A percentile compares a stretch with the other conserved stretches of the same genome.
phyloP scores from a whole-genome alignment of 495 filamentous ascomycete genomes.

The Trichoderma erinaceum region DNA sequence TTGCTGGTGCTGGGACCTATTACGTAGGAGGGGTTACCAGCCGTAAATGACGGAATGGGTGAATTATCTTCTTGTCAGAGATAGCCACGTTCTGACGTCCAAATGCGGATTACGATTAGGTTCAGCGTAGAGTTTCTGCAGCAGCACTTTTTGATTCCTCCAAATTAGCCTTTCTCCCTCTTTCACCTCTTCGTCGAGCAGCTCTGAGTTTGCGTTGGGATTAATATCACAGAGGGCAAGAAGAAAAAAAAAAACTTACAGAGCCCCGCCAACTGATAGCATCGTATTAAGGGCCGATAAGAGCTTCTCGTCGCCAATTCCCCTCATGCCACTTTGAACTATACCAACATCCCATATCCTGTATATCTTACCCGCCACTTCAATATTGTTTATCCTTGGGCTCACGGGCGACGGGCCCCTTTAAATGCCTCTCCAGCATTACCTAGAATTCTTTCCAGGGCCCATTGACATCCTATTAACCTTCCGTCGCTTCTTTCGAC shows the following conservation, averaged over 20 bases:
- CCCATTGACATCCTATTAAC: constrained; percentile 16
- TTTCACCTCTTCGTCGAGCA: background rate
- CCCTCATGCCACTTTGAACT: constrained; percentile 8
- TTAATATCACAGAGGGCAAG: background rate
- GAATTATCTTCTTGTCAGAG: background rate
- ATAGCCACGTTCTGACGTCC: background rate
- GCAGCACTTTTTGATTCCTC: background rate
- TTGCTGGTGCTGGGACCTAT: background rate
- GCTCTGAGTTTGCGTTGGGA: too few species aligned
- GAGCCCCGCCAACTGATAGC: constrained; percentile 11
- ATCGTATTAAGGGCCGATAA: constrained; percentile 4
- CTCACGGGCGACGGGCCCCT: constrained; percentile 9
- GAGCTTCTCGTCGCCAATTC: constrained; percentile 5
- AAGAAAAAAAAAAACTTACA: constrained; percentile 1
- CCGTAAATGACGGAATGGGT: background rate
- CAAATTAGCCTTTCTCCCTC: background rate
- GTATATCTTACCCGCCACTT: background rate
- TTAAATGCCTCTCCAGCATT: constrained; percentile 13
- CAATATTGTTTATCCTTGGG: background rate
- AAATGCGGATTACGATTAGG: too few species aligned
- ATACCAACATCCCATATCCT: background rate
- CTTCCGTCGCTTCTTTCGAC: constrained; percentile 13
- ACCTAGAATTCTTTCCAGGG: constrained; percentile 13
- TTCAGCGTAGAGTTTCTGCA: background rate
- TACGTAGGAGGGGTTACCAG: constrained; percentile 10